Percentiles rank a stretch among this genome's conserved stretches.
Conservation (phyloP, 345 rosid species). For the Nephelium lappaceum region DNA sequence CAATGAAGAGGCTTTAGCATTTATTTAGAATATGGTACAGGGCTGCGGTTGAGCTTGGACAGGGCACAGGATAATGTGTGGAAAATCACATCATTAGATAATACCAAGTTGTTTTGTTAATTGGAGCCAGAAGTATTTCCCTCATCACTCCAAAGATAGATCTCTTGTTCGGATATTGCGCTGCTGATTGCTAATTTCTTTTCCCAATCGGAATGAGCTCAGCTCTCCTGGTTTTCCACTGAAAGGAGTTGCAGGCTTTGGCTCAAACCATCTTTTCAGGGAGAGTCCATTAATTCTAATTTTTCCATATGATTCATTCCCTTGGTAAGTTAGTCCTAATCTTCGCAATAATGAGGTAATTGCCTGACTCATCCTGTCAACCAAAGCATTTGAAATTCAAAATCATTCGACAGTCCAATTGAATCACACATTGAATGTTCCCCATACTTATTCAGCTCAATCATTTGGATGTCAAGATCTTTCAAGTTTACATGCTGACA, state of each 20-base stretch:
- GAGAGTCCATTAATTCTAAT: conserved; percentile 76
- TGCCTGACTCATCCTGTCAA: conserved; percentile 62
- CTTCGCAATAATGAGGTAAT: conserved; percentile 77
- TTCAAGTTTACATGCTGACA: not conserved
- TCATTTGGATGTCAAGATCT: no score
- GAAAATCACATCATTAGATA: not conserved
- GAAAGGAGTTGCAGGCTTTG: conserved; percentile 72
- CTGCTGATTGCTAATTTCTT: conserved; percentile 71
- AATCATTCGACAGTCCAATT: not conserved
- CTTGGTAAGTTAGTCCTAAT: conserved; percentile 65
- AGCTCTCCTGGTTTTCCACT: conserved; percentile 61
- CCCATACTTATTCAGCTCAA: no score
- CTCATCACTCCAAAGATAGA: conserved; percentile 54
- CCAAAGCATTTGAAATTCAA: conserved; percentile 17
- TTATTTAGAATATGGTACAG: not conserved
- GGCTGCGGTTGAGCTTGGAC: not conserved
- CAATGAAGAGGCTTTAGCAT: not conserved
- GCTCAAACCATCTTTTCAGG: conserved; percentile 81
- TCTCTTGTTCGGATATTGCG: conserved; percentile 73
- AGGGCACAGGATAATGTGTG: not conserved
- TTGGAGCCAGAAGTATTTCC: not conserved
- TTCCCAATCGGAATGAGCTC: conserved; percentile 58
- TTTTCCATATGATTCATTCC: conserved; percentile 70
- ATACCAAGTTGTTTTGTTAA: not conserved
- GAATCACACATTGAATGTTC: not conserved